Evolutionary conservation across 345 rosid species (phyloP).

Genomic region (Aegle marmelos): DNA sequence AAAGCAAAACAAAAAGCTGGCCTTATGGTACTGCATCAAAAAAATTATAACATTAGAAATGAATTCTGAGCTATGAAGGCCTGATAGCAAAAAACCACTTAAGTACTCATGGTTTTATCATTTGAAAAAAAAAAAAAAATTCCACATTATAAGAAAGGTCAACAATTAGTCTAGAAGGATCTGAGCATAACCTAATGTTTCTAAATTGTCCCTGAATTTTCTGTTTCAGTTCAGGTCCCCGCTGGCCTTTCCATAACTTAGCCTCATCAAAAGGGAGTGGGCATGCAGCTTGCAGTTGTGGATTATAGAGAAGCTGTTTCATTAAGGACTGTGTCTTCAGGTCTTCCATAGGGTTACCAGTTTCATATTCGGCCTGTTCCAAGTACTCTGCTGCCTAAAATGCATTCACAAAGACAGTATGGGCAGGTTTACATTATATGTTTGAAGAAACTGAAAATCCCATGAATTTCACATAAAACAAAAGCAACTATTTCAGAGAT

Average conservation of each 20-base stretch:
- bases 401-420: background rate
- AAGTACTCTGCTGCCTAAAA: slow-evolving; percentile 72
- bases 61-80: background rate
- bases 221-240: slow-evolving; percentile 88
- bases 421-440: background rate
- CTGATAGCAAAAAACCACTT: background rate
- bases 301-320: slow-evolving; percentile 68
- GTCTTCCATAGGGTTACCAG: slow-evolving; percentile 80
- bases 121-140: background rate
- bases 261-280: slow-evolving; percentile 98
- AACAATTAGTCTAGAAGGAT: slow-evolving; percentile 7
- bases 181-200: slow-evolving; percentile 72
- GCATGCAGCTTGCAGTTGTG: slow-evolving; percentile 84
- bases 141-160: background rate
- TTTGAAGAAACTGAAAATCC: background rate
- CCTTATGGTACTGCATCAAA: background rate
- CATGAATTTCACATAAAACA: background rate
- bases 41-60: background rate
- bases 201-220: slow-evolving; percentile 79
- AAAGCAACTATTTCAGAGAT: background rate
- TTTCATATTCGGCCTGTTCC: slow-evolving; percentile 83
- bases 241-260: slow-evolving; percentile 90
- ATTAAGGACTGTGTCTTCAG: slow-evolving; percentile 75
- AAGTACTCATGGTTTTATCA: slow-evolving; percentile 1
- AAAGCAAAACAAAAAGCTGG: background rate